phyloP scores from a whole-genome alignment of 352 stramenopile species.

The Pythium utonaiense region DNA sequence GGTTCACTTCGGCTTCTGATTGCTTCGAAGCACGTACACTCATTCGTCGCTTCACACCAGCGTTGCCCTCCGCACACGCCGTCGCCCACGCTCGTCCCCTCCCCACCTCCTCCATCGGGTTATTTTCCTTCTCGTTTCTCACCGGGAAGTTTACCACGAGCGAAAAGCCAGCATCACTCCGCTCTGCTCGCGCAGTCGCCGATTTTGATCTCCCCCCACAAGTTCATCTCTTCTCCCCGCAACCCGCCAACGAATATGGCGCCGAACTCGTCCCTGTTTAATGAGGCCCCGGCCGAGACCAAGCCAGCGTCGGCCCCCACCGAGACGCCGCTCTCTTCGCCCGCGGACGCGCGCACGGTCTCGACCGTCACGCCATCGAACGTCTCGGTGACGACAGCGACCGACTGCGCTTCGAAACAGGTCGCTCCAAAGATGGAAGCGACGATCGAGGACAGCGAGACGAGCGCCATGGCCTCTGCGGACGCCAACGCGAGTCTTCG shows the following conservation, averaged over 20 bases:
- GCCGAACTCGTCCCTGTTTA: conserved; percentile 62
- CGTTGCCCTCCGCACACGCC: not conserved
- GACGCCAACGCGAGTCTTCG: conserved; percentile 21
- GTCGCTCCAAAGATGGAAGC: conserved; percentile 28
- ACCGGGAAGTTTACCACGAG: conserved; percentile 9
- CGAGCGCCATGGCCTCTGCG: conserved; percentile 7
- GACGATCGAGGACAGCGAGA: conserved; percentile 16
- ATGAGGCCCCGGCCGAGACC: conserved; percentile 40
- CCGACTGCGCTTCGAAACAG: conserved; percentile 29
- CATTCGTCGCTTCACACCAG: conserved; percentile 4
- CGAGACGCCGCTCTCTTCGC: conserved; percentile 30
- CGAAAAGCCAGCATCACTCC: conserved; percentile 16
- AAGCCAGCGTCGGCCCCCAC: conserved; percentile 40
- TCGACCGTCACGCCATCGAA: conserved; percentile 22
- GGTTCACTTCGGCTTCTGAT: conserved; percentile 34
- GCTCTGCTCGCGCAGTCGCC: conserved; percentile 32
- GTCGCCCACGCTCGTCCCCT: not conserved
- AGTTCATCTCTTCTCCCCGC: conserved; percentile 8
- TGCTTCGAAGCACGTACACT: conserved; percentile 24
- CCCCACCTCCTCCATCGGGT: conserved; percentile 9
- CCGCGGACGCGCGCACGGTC: conserved; percentile 25
- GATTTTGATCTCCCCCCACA: conserved; percentile 30
- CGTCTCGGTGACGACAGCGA: conserved; percentile 17
- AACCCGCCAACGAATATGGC: conserved; percentile 34
- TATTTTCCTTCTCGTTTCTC: conserved; percentile 21